These are phyloP conservation scores for Phytomonas sp. DNA, from an alignment of 208 protist genomes.

Conservation along the genomic window DNA sequence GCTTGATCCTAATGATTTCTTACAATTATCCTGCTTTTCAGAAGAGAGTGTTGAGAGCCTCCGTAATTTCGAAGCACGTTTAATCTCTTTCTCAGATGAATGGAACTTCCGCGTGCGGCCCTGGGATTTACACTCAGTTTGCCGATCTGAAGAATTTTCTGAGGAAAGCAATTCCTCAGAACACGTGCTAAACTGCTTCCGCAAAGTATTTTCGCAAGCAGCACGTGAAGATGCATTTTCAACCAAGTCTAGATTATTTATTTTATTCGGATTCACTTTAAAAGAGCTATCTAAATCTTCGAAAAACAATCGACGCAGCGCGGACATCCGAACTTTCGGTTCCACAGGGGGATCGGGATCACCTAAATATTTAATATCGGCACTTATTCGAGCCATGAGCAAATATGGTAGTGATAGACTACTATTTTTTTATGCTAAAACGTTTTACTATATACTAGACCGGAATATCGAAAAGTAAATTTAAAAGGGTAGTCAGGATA, in stretches of 20 bases:
- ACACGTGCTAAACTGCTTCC: not conserved
- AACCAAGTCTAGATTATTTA: not conserved
- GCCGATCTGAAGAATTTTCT: not conserved
- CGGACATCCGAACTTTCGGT: not conserved
- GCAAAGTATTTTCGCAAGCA: not conserved
- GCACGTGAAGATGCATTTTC: not conserved
- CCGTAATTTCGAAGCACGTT: not conserved
- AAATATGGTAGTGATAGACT: not conserved
- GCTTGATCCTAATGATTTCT: not conserved
- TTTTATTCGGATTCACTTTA: conserved; percentile 34
- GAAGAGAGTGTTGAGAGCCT: not conserved
- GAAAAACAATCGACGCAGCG: conserved; percentile 42
- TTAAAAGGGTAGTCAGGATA: not conserved
- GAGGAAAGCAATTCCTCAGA: not conserved
- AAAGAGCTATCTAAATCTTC: conserved; percentile 40
- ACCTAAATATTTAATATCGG: not conserved
- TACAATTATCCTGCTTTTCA: not conserved
- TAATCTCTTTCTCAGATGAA: not conserved
- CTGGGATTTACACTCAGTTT: not conserved
- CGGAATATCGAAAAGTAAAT: not conserved
- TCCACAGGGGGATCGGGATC: not conserved
- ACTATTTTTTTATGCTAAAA: not conserved
- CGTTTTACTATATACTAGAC: not conserved
- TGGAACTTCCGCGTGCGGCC: not conserved
- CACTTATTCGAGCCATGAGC: not conserved